Conservation (phyloP, 257 asterid genomes). For the Primulina eburnea region DNA sequence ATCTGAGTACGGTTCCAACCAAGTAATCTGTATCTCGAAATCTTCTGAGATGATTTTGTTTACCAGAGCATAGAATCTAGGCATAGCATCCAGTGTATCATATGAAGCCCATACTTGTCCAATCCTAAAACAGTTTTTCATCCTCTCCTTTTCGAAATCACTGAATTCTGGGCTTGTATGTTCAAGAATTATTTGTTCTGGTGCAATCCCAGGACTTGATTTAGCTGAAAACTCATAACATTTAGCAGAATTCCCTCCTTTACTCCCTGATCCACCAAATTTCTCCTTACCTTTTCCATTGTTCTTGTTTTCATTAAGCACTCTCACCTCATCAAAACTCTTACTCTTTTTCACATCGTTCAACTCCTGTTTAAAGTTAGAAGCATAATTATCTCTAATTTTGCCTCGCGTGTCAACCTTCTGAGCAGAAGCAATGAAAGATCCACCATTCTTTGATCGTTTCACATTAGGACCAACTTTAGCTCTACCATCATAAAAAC, state of each 20-base stretch:
- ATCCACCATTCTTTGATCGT: constrained; percentile 13
- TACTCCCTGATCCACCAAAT: constrained; percentile 14
- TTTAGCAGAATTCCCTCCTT: background rate
- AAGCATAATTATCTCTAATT: constrained; percentile 2
- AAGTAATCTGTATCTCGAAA: constrained; percentile 43
- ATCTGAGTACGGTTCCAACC: constrained; percentile 58
- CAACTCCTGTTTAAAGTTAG: constrained; percentile 1
- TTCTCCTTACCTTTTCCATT: background rate
- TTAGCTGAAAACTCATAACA: constrained; percentile 2
- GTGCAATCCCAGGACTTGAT: constrained; percentile 1
- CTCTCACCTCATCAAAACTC: constrained; percentile 20
- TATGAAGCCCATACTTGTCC: constrained; percentile 76
- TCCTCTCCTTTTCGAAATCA: constrained; percentile 47
- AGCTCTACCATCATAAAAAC: constrained; percentile 1
- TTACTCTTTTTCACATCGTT: constrained; percentile 7
- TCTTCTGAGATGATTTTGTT: constrained; percentile 26
- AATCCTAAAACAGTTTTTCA: constrained; percentile 27
- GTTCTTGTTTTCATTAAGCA: constrained; percentile 22
- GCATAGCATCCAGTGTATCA: constrained; percentile 63
- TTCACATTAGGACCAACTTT: background rate
- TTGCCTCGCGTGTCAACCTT: constrained; percentile 1
- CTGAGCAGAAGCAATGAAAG: constrained; percentile 4
- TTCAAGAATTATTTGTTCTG: constrained; percentile 29
- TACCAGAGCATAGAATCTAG: constrained; percentile 57
- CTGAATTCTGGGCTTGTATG: constrained; percentile 43